These are phyloP conservation scores for Primulina huaijiensis DNA, from an alignment of 257 asterid species.

Conservation along the genomic window DNA sequence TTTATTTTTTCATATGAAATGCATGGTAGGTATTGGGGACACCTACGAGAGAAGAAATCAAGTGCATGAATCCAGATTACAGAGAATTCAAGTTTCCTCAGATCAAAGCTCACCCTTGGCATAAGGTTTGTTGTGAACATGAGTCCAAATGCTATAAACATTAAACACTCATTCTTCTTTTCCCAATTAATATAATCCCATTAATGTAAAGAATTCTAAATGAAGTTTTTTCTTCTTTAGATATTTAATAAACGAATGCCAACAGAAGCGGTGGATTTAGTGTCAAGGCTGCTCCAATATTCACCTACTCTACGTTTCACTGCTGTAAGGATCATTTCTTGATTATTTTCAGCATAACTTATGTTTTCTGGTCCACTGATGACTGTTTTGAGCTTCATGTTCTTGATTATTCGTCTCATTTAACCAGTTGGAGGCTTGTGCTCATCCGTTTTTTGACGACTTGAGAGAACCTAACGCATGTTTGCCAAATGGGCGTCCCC, in stretches of 20 bases:
- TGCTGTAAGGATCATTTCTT: conserved; percentile 34
- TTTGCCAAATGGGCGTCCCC: conserved; percentile 67
- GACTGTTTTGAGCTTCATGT: neutral
- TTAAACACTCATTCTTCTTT: neutral
- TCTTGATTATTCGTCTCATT: conserved; percentile 2
- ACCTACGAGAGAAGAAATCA: conserved; percentile 60
- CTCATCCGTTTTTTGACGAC: conserved; percentile 85
- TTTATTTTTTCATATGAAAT: neutral
- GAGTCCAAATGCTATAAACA: neutral
- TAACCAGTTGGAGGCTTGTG: conserved; percentile 91
- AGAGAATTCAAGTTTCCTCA: conserved; percentile 53
- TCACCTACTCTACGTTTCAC: conserved; percentile 49
- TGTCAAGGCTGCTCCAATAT: conserved; percentile 54
- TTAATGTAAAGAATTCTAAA: conserved; percentile 1
- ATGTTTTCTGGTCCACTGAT: neutral
- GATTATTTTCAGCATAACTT: neutral
- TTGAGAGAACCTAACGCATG: conserved; percentile 64
- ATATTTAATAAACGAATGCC: conserved; percentile 45
- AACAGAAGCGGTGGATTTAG: conserved; percentile 45
- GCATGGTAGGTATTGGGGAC: conserved; percentile 47
- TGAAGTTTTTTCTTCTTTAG: conserved; percentile 29
- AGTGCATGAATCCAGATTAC: conserved; percentile 60
- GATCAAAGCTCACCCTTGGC: conserved; percentile 59
- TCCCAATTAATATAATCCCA: neutral
- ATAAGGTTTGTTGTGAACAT: conserved; percentile 40